Evolutionary conservation across 768 basidiomycete genomes (phyloP).

Genomic region (Coprinopsis cinerea): DNA sequence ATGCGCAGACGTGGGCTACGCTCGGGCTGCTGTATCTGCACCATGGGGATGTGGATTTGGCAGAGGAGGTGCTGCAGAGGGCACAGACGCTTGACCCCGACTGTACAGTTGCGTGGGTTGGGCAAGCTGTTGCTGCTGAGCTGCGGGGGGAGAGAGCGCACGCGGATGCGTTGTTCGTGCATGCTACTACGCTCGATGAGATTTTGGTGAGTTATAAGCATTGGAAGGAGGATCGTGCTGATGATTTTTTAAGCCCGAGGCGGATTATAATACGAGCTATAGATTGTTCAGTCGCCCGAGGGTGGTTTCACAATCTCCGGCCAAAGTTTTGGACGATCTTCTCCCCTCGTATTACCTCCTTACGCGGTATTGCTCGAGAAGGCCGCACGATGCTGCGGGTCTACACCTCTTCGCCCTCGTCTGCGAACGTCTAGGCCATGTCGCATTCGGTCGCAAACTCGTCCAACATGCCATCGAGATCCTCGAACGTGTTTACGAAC

Average conservation of each 20-base stretch:
- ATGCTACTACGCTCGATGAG: slow-evolving; percentile 57
- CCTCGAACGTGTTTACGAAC: slow-evolving; percentile 86
- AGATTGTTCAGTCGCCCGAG: slow-evolving; percentile 41
- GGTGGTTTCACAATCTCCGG: slow-evolving; percentile 14
- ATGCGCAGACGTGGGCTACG: slow-evolving; percentile 75
- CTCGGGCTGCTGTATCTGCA: slow-evolving; percentile 84
- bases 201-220: slow-evolving; percentile 44
- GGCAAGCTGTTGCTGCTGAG: slow-evolving; percentile 71
- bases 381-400: slow-evolving; percentile 65
- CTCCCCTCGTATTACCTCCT: slow-evolving; percentile 79
- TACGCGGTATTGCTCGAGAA: slow-evolving; percentile 63
- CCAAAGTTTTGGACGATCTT: slow-evolving; percentile 38
- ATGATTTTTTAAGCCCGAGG: slow-evolving; percentile 54
- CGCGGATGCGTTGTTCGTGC: slow-evolving; percentile 63
- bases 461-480: slow-evolving; percentile 60
- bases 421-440: slow-evolving; percentile 76
- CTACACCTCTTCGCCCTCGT: slow-evolving; percentile 81
- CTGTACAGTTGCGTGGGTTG: slow-evolving; percentile 83
- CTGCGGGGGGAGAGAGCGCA: slow-evolving; percentile 53
- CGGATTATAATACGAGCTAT: slow-evolving; percentile 71
- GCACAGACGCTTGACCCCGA: slow-evolving; percentile 94
- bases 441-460: slow-evolving; percentile 50
- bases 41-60: slow-evolving; percentile 73
- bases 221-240: neutral
- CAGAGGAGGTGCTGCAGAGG: slow-evolving; percentile 78